Evolutionary conservation across 192 early-diverging fungal species (phyloP).

Genomic region (Powellomyces hirtus): DNA sequence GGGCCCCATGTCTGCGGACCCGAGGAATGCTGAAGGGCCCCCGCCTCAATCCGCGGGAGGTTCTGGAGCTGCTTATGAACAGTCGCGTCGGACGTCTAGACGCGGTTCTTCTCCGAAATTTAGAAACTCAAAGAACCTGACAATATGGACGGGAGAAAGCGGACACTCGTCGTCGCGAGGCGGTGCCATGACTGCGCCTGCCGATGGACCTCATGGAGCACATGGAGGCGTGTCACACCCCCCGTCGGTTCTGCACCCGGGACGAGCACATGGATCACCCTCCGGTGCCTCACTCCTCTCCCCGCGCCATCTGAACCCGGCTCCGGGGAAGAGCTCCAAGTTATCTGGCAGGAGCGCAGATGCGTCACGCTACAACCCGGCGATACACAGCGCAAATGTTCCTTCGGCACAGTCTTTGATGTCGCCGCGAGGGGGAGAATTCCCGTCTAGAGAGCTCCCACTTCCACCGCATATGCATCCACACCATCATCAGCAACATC

Average conservation of each 20-base stretch:
- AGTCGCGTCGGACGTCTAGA: slow-evolving; percentile 31
- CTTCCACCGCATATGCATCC: slow-evolving; percentile 23
- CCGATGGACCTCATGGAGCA: slow-evolving; percentile 7
- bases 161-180: not conserved
- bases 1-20: slow-evolving; percentile 11
- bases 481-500: not conserved
- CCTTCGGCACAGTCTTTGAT: slow-evolving; percentile 1
- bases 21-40: not conserved
- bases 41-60: slow-evolving; percentile 8
- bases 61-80: not conserved
- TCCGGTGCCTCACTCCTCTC: slow-evolving; percentile 8
- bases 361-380: slow-evolving; percentile 18
- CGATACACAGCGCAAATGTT: slow-evolving; percentile 3
- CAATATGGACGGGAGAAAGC: slow-evolving; percentile 16
- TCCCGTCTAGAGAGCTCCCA: slow-evolving; percentile 37
- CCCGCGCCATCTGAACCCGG: slow-evolving; percentile 14
- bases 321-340: slow-evolving; percentile 14
- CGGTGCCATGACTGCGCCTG: slow-evolving; percentile 15
- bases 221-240: too few species aligned
- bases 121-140: slow-evolving; percentile 7
- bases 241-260: slow-evolving; percentile 16
- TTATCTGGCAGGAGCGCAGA: slow-evolving; percentile 1
- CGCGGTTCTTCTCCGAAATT: slow-evolving; percentile 14
- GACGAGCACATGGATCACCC: not conserved
- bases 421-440: slow-evolving; percentile 30